These are phyloP conservation scores for Quercus variabilis DNA, from an alignment of 306 rosid genomes.

Conservation along the genomic window DNA sequence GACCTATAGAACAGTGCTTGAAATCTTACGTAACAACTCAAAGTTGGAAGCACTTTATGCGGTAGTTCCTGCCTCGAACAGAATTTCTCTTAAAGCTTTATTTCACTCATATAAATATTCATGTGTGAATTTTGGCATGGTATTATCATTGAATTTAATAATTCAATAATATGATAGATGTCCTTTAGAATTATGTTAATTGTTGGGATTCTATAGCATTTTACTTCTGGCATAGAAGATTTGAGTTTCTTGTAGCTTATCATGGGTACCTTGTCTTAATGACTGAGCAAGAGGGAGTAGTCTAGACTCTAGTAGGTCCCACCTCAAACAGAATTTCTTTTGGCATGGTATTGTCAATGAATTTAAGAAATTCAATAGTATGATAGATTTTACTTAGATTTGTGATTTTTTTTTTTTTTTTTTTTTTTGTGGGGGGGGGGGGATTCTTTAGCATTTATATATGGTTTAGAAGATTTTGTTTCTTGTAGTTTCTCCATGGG, in stretches of 20 bases:
- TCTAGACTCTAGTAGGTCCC: no score
- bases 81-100: neutral
- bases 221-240: neutral
- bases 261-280: neutral
- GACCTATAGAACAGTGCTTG: slow-evolving; percentile 97
- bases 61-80: slow-evolving; percentile 33
- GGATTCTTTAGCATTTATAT: no score
- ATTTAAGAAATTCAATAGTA: no score
- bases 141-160: neutral
- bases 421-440: no score
- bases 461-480: no score
- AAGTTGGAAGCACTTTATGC: slow-evolving; percentile 94
- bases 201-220: neutral
- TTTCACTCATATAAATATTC: neutral
- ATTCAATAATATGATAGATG: neutral
- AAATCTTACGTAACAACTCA: slow-evolving; percentile 84
- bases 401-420: no score
- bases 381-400: no score
- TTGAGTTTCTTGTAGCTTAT: neutral
- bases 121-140: neutral
- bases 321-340: no score
- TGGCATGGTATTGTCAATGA: no score
- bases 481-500: no score
- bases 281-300: neutral
- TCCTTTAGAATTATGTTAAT: neutral